Conservation (phyloP, 2,329 filamentous ascomycete genomes). For the Paraconiothyrium sp. region DNA sequence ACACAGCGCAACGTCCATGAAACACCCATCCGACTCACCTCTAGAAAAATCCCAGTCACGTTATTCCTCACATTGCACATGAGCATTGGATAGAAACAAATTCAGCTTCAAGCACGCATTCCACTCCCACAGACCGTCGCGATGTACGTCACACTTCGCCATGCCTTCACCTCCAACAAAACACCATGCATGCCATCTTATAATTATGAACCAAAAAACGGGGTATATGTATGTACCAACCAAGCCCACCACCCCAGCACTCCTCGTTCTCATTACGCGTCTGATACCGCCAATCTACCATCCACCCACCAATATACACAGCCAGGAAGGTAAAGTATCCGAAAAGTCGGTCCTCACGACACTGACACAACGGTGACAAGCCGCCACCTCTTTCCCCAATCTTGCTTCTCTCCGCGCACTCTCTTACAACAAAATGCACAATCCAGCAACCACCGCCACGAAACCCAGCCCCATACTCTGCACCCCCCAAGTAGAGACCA, state of each 20-base stretch:
- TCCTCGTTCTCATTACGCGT: neutral
- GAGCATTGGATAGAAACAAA: too few species aligned
- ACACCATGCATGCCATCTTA: neutral
- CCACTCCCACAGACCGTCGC: neutral
- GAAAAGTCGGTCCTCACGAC: neutral
- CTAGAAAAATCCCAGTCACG: too few species aligned
- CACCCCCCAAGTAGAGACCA: conserved; percentile 26
- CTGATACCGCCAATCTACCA: neutral
- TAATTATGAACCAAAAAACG: neutral
- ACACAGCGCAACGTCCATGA: too few species aligned
- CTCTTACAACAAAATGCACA: conserved; percentile 37
- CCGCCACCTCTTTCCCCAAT: neutral
- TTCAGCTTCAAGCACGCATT: neutral
- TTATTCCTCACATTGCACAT: too few species aligned
- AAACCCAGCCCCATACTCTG: conserved; percentile 34
- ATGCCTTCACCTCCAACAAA: too few species aligned
- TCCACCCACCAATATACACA: neutral
- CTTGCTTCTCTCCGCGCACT: neutral
- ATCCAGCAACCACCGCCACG: conserved; percentile 31
- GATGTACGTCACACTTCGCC: too few species aligned
- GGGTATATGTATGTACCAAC: conserved; percentile 11
- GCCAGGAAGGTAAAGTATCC: neutral
- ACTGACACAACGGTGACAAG: neutral
- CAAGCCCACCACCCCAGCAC: neutral
- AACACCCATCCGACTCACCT: too few species aligned